A percentile compares a stretch with the other conserved stretches of the same genome.
Evolutionary conservation across 495 filamentous ascomycete species (phyloP).

Genomic region (Alectoria sarmentosa): DNA sequence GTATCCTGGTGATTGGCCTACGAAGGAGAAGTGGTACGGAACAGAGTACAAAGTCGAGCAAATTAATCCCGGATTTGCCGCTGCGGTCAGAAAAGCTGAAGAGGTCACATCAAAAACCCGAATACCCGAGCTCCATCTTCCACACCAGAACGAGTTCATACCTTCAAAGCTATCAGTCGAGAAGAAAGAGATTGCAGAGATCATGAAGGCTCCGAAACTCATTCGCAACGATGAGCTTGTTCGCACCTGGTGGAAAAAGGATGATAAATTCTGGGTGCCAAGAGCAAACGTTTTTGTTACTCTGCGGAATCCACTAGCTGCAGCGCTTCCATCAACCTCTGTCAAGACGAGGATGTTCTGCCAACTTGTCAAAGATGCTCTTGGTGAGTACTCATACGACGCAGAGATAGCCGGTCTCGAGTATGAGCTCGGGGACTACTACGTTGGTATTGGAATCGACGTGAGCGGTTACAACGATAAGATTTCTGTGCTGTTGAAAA

Average conservation of each 20-base stretch:
- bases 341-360: constrained; percentile 78
- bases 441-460: constrained; percentile 67
- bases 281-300: constrained; percentile 81
- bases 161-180: constrained; percentile 90
- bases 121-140: constrained; percentile 69
- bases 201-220: constrained; percentile 67
- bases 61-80: constrained; percentile 69
- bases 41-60: constrained; percentile 86
- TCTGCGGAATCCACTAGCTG: constrained; percentile 69
- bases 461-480: constrained; percentile 95
- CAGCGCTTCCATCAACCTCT: constrained; percentile 65
- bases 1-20: constrained; percentile 75
- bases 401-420: constrained; percentile 88
- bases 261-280: constrained; percentile 97
- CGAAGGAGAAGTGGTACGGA: constrained; percentile 96
- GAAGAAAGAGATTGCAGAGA: constrained; percentile 76
- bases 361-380: constrained; percentile 78
- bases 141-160: constrained; percentile 93
- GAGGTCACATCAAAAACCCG: constrained; percentile 50
- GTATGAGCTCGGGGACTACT: constrained; percentile 66
- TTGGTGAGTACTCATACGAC: constrained; percentile 95
- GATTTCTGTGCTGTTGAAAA: constrained; percentile 82
- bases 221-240: constrained; percentile 79
- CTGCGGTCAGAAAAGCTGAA: constrained; percentile 57
- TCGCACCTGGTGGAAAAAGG: constrained; percentile 97